A percentile compares a stretch with the other conserved stretches of the same genome.
Evolutionary conservation across 73 alveolate species (phyloP).

Genomic region (Symbiodinium pilosum): DNA sequence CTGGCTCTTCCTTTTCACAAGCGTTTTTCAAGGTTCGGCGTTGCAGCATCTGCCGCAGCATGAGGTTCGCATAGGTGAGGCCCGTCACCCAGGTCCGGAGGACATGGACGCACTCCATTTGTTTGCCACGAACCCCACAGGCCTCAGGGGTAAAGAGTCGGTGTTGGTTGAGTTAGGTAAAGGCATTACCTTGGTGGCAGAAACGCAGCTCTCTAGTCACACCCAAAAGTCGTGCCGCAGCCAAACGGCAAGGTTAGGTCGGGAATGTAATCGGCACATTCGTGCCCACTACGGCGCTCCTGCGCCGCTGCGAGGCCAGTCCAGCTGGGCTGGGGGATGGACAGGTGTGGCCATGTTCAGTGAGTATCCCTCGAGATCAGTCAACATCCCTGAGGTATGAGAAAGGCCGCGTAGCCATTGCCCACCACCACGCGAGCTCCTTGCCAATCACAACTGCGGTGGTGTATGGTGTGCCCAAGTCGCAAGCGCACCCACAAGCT

Average conservation of each 20-base stretch:
- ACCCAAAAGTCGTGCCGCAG: background rate
- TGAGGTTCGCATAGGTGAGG: background rate
- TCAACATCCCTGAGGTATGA: background rate
- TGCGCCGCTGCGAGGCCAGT: background rate
- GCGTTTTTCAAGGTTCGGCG: background rate
- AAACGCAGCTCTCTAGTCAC: background rate
- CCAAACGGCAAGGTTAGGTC: background rate
- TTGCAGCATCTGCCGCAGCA: too few species aligned
- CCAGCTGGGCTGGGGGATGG: background rate
- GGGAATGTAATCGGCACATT: background rate
- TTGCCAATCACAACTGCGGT: background rate
- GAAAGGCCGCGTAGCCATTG: background rate
- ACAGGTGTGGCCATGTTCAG: background rate
- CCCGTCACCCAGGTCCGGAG: background rate
- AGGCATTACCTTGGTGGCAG: background rate
- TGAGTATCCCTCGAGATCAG: background rate
- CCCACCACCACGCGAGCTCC: too few species aligned
- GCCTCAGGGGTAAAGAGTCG: background rate
- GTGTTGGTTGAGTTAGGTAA: background rate
- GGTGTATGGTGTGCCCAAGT: background rate
- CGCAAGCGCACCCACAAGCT: background rate
- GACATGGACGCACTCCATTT: background rate
- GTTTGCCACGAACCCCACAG: background rate
- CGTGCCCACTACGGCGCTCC: background rate
- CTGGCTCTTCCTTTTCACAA: background rate